Evolutionary conservation across 2,329 filamentous ascomycete species (phyloP), one percentile per base, ranked within the genome.

Genomic region (Pseudofabraea citricarpa): DNA sequence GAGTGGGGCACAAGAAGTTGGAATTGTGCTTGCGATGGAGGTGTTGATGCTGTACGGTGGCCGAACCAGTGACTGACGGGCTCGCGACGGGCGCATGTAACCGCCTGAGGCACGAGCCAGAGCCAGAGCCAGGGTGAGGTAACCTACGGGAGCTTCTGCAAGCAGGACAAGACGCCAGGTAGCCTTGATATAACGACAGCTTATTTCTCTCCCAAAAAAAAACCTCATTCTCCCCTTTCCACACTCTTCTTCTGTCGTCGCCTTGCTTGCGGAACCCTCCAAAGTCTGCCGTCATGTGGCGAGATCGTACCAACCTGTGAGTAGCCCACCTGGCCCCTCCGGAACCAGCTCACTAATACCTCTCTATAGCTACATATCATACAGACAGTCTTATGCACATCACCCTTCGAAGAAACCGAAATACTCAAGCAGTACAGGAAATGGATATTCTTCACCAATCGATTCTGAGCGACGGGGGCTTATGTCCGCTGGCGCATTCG

Each of bases 301-400:
- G 93, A 74, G 93, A 98, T 77, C 86, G 93, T 70, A 98, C 93
- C 57, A 98, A 97, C 66, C 86, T 98, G 90, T 96, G 81, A 58
- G 79, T 62, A 36, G 32, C 35, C 4, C 6, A 12, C 21, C n/a
- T 41, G 31, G 38, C 47, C 29, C 48, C 50, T 40, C 45, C 10
- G 7, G 23, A 5, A 22, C 26, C 44, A 49, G 42, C 42, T 52
- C 48, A 56, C 54, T 65, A 55, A 66, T 53, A 44, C 40, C 41
- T 39, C 39, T 31, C 33, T 45, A 32, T 62, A 95, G 91, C 64
- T 98, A 94, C 67, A 93, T 98, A 65, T 97, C 93, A 67, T 98
- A 97, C 75, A 90, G 93, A 61, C 93, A 98, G 72, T 97, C 91
- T 59, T 97, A 96, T 69, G 82, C 90, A 58, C 93, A 97, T 67